These are phyloP conservation scores for Phytophthora sp. DNA, from an alignment of 352 stramenopile genomes.

Conservation along the genomic window DNA sequence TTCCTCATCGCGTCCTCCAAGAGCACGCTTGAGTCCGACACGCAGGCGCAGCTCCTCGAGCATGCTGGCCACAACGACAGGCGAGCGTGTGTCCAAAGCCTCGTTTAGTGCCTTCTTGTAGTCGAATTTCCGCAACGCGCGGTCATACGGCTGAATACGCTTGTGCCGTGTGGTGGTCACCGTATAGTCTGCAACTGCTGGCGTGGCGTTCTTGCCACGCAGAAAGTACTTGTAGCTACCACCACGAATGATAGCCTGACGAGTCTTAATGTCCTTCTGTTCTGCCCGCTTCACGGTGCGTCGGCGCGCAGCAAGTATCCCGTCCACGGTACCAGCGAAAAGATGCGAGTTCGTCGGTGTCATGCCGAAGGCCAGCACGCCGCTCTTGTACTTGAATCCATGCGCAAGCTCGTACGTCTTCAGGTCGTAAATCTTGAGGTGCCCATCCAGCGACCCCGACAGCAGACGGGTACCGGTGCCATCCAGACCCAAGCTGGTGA, in stretches of 20 bases:
- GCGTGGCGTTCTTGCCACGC: constrained; percentile 86
- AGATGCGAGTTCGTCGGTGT: constrained; percentile 87
- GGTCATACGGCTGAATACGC: constrained; percentile 93
- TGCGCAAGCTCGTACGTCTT: constrained; percentile 92
- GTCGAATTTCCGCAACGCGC: constrained; percentile 94
- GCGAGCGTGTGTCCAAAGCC: constrained; percentile 91
- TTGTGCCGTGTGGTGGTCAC: constrained; percentile 86
- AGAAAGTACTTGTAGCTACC: constrained; percentile 92
- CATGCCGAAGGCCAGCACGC: constrained; percentile 84
- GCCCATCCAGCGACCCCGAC: constrained; percentile 89
- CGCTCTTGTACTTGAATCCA: constrained; percentile 89
- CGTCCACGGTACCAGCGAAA: constrained; percentile 77
- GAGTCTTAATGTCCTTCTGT: constrained; percentile 69
- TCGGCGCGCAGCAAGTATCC: constrained; percentile 82
- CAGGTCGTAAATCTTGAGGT: constrained; percentile 94
- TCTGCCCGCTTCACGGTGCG: constrained; percentile 76
- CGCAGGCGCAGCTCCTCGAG: constrained; percentile 95
- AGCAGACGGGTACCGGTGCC: constrained; percentile 89
- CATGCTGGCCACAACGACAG: constrained; percentile 92
- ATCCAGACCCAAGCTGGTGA: constrained; percentile 91
- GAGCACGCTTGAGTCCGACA: constrained; percentile 88
- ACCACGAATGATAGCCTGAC: constrained; percentile 75
- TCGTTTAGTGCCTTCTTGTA: constrained; percentile 96
- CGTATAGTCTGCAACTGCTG: constrained; percentile 73
- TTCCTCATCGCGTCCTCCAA: constrained; percentile 94